Percentiles rank a stretch among this genome's conserved stretches.
Conservation (phyloP, 2,329 filamentous ascomycete species). For the Monosporascus sp. region DNA sequence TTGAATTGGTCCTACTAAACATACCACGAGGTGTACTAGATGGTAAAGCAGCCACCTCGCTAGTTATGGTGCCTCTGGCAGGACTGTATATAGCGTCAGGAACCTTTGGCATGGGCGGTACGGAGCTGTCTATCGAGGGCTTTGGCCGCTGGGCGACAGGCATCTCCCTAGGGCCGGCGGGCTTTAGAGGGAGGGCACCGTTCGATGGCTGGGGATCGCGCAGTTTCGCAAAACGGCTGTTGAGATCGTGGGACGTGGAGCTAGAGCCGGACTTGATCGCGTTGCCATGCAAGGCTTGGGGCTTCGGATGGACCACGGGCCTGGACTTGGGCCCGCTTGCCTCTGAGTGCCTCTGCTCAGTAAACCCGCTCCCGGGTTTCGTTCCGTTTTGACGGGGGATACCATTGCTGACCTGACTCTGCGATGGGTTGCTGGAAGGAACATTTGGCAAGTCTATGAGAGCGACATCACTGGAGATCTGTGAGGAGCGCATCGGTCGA, state of each 20-base stretch:
- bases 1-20: conserved; percentile 55
- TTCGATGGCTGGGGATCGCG: conserved; percentile 36
- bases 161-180: conserved; percentile 48
- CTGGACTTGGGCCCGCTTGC: conserved; percentile 28
- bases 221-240: conserved; percentile 52
- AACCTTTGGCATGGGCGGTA: conserved; percentile 59
- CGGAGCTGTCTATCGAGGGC: conserved; percentile 44
- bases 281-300: conserved; percentile 59
- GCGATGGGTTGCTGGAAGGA: conserved; percentile 9
- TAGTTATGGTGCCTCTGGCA: conserved; percentile 64
- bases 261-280: conserved; percentile 37
- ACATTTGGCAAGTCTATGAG: conserved; percentile 11
- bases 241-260: conserved; percentile 42
- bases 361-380: background rate
- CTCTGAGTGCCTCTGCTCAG: background rate
- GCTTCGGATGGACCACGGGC: conserved; percentile 59
- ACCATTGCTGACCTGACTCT: background rate
- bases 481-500: conserved; percentile 30
- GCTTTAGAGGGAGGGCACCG: conserved; percentile 40
- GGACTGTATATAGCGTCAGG: conserved; percentile 75
- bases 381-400: background rate
- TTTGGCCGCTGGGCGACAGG: conserved; percentile 37
- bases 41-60: conserved; percentile 59
- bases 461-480: conserved; percentile 4
- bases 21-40: conserved; percentile 59